phyloP scores from a whole-genome alignment of 2,329 filamentous ascomycete species.

The Neofusicoccum sp. region DNA sequence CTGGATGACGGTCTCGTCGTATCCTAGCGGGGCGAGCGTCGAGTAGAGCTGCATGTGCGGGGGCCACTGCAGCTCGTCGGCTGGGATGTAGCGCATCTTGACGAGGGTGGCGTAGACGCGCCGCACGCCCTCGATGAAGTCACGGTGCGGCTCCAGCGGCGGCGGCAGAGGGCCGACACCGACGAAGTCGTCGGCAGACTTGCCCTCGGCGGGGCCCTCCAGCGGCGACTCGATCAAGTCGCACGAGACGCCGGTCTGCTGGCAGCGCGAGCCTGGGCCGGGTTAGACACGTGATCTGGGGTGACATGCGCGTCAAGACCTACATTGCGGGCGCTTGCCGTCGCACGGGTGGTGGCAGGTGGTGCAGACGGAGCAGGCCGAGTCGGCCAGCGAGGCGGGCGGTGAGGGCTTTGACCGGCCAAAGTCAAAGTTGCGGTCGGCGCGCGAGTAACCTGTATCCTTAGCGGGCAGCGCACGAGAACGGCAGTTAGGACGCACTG shows the following conservation, averaged over 20 bases:
- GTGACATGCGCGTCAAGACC: not conserved
- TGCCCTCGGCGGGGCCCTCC: not conserved
- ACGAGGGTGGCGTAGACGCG: slow-evolving; percentile 24
- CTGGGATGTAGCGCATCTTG: slow-evolving; percentile 24
- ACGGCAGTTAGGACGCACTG: not conserved
- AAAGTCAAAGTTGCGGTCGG: not conserved
- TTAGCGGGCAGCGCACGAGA: not conserved
- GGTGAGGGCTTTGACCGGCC: slow-evolving; percentile 9
- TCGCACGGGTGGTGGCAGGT: slow-evolving; percentile 16
- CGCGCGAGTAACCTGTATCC: not conserved
- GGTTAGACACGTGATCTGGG: slow-evolving; percentile 8
- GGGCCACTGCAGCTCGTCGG: slow-evolving; percentile 17
- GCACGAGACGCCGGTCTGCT: slow-evolving; percentile 12
- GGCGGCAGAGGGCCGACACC: not conserved
- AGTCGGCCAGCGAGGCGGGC: slow-evolving; percentile 20
- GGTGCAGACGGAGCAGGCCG: slow-evolving; percentile 19
- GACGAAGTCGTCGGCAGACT: slow-evolving; percentile 12
- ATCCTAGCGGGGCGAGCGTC: slow-evolving; percentile 12
- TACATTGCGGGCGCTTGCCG: slow-evolving; percentile 16
- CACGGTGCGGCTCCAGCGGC: slow-evolving; percentile 14
- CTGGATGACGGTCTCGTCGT: slow-evolving; percentile 6
- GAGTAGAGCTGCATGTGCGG: slow-evolving; percentile 18
- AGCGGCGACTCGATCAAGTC: slow-evolving; percentile 15
- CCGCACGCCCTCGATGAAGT: slow-evolving; percentile 20
- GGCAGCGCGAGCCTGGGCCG: not conserved